Percentiles rank a stretch among this genome's conserved stretches.
Conservation (phyloP, 805 yeast genomes). For the Metschnikowia cubensis region DNA sequence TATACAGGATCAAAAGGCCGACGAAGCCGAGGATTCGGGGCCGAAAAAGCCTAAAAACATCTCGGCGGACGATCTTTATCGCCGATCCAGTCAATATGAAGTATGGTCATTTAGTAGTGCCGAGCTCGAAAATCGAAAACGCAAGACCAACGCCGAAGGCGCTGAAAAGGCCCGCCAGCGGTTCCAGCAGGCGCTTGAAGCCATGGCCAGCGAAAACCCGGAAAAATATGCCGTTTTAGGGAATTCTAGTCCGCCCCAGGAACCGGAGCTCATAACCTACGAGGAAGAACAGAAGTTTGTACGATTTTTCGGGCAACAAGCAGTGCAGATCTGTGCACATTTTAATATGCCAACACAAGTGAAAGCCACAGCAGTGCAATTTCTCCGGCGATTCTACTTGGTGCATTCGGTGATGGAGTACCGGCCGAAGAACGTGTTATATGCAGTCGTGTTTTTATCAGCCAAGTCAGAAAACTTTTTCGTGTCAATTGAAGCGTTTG, state of each 20-base stretch:
- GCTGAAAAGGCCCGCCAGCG: constrained; percentile 29
- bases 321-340: constrained; percentile 63
- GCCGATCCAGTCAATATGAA: constrained; percentile 80
- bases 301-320: constrained; percentile 66
- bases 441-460: constrained; percentile 74
- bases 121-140: constrained; percentile 48
- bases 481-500: constrained; percentile 77
- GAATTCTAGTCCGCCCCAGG: constrained; percentile 26
- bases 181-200: constrained; percentile 23
- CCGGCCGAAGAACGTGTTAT: constrained; percentile 79
- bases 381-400: constrained; percentile 75
- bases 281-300: constrained; percentile 73
- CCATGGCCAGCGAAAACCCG: constrained; percentile 20
- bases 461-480: constrained; percentile 91
- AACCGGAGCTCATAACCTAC: constrained; percentile 45
- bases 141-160: constrained; percentile 55
- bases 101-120: constrained; percentile 78
- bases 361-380: constrained; percentile 79
- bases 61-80: constrained; percentile 80
- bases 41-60: constrained; percentile 23
- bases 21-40: background rate
- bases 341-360: constrained; percentile 87
- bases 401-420: constrained; percentile 79
- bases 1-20: background rate
- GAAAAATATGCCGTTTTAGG: constrained; percentile 29